Evolutionary conservation across 129 eudicot species (phyloP).

Genomic region (Flaveria bidentis): DNA sequence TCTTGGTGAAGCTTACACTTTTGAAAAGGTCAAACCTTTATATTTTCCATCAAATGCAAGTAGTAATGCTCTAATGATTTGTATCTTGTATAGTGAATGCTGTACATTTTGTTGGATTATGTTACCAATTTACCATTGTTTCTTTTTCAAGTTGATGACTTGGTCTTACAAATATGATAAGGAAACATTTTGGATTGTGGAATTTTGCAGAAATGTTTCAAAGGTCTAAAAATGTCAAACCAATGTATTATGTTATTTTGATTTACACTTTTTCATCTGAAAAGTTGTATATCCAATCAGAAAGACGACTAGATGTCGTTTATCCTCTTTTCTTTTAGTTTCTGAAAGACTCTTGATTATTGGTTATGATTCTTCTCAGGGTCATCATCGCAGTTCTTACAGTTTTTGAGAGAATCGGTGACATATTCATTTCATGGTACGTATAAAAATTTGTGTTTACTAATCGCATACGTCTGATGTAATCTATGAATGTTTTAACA

Average conservation of each 20-base stretch:
- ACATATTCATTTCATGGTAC: constrained; percentile 80
- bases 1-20: constrained; percentile 12
- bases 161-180: constrained; percentile 16
- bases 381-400: constrained; percentile 72
- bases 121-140: background rate
- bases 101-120: constrained; percentile 9
- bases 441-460: constrained; percentile 10
- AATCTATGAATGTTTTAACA: constrained; percentile 2
- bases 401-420: constrained; percentile 64
- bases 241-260: background rate
- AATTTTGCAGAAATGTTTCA: background rate
- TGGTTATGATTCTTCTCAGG: constrained; percentile 48
- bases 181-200: constrained; percentile 19
- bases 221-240: constrained; percentile 12
- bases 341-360: background rate
- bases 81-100: constrained; percentile 16
- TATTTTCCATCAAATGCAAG: background rate
- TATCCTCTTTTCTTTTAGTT: too few species aligned
- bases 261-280: background rate
- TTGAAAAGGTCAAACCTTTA: constrained; percentile 8
- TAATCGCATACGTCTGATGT: background rate
- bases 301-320: too few species aligned
- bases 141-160: constrained; percentile 14
- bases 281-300: constrained; percentile 1
- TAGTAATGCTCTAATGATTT: constrained; percentile 1